Evolutionary conservation across 306 rosid genomes (phyloP).

Genomic region (Pterocarpus santalinus): DNA sequence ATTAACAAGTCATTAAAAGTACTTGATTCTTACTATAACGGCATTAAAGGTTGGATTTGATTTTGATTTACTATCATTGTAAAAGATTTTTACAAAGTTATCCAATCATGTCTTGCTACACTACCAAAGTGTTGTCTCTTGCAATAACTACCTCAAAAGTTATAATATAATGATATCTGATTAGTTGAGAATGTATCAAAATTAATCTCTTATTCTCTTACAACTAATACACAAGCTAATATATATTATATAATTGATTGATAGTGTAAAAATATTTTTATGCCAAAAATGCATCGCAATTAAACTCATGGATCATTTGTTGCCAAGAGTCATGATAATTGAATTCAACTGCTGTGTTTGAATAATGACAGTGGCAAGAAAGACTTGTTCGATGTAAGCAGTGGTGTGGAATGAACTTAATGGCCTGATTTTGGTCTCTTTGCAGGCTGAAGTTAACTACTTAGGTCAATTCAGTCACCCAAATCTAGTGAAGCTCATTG

Average conservation of each 20-base stretch:
- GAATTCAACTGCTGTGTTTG: conserved; percentile 29
- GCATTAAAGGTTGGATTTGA: neutral
- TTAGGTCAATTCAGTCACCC: conserved; percentile 91
- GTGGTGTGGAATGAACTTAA: conserved; percentile 23
- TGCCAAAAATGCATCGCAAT: no score
- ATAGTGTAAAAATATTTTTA: neutral
- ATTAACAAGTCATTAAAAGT: neutral
- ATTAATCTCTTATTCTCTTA: neutral
- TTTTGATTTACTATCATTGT: no score
- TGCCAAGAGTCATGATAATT: conserved; percentile 1
- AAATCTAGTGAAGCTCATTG: conserved; percentile 95
- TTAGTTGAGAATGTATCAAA: neutral
- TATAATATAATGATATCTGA: no score
- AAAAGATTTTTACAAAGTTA: no score
- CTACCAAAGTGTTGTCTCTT: no score
- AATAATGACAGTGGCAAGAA: conserved; percentile 27
- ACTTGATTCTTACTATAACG: neutral
- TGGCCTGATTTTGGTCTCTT: conserved; percentile 43
- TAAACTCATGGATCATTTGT: neutral
- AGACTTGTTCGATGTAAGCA: conserved; percentile 23
- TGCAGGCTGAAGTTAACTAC: conserved; percentile 96
- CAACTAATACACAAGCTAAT: no score
- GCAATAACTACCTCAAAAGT: no score
- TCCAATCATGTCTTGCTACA: no score
- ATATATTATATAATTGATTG: neutral